A percentile compares a stretch with the other conserved stretches of the same genome.
Evolutionary conservation across 2,329 filamentous ascomycete genomes (phyloP).

Genomic region (Diatrype stigma): DNA sequence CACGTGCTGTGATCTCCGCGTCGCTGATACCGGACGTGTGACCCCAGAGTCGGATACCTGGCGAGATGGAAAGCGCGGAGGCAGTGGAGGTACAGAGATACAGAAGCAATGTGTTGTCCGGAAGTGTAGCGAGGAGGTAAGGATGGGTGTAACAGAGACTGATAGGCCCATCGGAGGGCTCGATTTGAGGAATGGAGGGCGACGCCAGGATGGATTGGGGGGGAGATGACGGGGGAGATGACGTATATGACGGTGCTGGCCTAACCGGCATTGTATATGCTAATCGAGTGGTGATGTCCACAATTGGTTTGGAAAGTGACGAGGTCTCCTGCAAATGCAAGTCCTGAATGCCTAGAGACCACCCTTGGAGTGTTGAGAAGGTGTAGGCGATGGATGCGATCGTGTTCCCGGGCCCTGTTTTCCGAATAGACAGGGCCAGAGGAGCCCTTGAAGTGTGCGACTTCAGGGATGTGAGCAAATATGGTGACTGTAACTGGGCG

Average conservation of each 20-base stretch:
- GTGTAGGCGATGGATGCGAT: constrained; percentile 87
- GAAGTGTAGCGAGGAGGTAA: constrained; percentile 77
- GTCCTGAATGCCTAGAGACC: constrained; percentile 91
- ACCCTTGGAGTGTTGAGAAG: constrained; percentile 72
- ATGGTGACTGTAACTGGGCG: constrained; percentile 36
- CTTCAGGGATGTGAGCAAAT: constrained; percentile 70
- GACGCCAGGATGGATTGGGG: constrained; percentile 3
- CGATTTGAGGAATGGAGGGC: constrained; percentile 2
- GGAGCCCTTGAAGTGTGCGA: constrained; percentile 77
- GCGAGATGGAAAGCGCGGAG: constrained; percentile 62
- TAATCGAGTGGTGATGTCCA: constrained; percentile 36
- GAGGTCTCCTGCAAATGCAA: constrained; percentile 53
- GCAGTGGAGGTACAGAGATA: constrained; percentile 75
- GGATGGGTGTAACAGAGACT: constrained; percentile 72
- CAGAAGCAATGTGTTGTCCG: constrained; percentile 82
- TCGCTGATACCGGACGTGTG: constrained; percentile 87
- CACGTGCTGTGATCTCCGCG: constrained; percentile 76
- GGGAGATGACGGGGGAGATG: constrained; percentile 22
- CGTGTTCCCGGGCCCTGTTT: constrained; percentile 51
- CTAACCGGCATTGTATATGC: constrained; percentile 35
- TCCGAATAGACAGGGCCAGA: constrained; percentile 77
- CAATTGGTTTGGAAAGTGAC: constrained; percentile 16
- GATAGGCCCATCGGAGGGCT: constrained; percentile 44
- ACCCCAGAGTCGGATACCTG: constrained; percentile 78
- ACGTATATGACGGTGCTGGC: constrained; percentile 10